Evolutionary conservation across 1,284 basidiomycete genomes (phyloP).

Genomic region (Gymnopus androsaceus): DNA sequence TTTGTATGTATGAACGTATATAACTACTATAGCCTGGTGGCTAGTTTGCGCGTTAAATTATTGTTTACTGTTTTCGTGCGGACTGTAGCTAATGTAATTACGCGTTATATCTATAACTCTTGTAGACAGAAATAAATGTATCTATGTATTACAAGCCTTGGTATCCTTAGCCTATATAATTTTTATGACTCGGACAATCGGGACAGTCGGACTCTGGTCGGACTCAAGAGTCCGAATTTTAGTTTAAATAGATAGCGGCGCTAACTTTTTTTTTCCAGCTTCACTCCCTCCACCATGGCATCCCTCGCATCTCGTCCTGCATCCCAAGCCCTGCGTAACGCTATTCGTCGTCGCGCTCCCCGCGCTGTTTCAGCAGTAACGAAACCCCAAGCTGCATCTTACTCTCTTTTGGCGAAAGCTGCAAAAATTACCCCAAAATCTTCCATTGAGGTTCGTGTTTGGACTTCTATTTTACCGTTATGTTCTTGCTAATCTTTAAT

Average conservation of each 20-base stretch:
- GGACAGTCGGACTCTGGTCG: too few relatives aligned
- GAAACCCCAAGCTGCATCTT: conserved; percentile 60
- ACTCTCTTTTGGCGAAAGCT: conserved; percentile 70
- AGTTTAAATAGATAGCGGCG: too few relatives aligned
- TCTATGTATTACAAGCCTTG: neutral
- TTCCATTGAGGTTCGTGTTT: conserved; percentile 45
- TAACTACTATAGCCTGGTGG: conserved; percentile 15
- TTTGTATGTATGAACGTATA: conserved; percentile 85
- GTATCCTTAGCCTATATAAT: neutral
- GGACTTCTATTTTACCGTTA: conserved; percentile 18
- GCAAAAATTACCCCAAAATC: conserved; percentile 42
- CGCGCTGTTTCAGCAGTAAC: conserved; percentile 44
- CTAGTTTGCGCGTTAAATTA: neutral
- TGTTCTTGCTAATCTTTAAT: conserved; percentile 6
- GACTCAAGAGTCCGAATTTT: too few relatives aligned
- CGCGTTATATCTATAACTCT: neutral
- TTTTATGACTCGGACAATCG: too few relatives aligned
- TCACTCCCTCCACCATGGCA: conserved; percentile 43
- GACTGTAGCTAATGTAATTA: conserved; percentile 5
- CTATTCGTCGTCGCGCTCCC: conserved; percentile 54
- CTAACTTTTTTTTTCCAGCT: neutral
- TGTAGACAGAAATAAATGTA: neutral
- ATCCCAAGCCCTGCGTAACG: conserved; percentile 58
- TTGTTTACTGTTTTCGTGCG: neutral
- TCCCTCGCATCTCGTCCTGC: conserved; percentile 61